phyloP scores from a whole-genome alignment of 2,329 filamentous ascomycete genomes.

The Chrysosporium queenslandicum region DNA sequence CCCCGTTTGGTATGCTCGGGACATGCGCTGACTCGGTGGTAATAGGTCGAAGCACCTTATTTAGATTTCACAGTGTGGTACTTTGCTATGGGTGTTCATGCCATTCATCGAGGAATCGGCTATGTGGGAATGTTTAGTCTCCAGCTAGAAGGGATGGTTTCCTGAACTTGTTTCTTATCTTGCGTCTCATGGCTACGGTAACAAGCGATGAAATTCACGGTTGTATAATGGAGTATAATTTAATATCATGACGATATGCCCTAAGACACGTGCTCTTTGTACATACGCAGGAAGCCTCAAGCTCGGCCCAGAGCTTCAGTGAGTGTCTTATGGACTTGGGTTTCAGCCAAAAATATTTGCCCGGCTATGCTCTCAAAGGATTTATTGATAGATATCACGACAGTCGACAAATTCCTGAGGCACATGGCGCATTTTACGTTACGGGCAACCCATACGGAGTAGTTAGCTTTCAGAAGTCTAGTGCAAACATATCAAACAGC shows the following conservation, averaged over 20 bases:
- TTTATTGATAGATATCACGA: no score
- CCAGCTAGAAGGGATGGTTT: conserved; percentile 1
- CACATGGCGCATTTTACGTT: no score
- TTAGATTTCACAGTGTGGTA: conserved; percentile 28
- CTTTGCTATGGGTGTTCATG: conserved; percentile 6
- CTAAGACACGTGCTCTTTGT: neutral
- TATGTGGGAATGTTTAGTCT: conserved; percentile 1
- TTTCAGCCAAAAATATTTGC: no score
- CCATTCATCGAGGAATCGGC: neutral
- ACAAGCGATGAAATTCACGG: conserved; percentile 4
- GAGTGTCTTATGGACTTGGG: no score
- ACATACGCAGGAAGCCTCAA: no score
- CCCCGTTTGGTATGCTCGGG: neutral
- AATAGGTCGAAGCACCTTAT: conserved; percentile 59
- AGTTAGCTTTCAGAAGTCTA: no score
- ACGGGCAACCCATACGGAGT: no score
- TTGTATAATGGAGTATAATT: neutral
- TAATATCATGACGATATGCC: conserved; percentile 6
- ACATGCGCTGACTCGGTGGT: neutral
- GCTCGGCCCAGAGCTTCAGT: no score
- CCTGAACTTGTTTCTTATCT: neutral
- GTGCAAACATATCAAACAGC: conserved; percentile 32
- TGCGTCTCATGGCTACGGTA: neutral
- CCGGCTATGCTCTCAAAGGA: no score
- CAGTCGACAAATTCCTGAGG: no score